phyloP scores from a whole-genome alignment of 805 yeast genomes.

The Yarrowia osloensis region DNA sequence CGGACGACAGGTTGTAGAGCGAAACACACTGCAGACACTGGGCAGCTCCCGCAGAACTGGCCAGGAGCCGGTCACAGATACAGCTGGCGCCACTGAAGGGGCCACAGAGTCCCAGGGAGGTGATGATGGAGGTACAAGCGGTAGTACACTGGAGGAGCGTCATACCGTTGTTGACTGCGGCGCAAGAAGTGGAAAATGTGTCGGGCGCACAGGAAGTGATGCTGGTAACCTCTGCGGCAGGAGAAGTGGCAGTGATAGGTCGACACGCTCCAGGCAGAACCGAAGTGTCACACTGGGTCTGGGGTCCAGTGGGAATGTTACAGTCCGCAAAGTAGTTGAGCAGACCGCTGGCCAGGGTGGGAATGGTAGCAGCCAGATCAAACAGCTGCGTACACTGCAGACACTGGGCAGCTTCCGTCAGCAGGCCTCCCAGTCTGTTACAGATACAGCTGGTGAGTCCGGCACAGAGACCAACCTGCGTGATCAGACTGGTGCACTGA shows the following conservation, averaged over 20 bases:
- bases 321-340: not conserved
- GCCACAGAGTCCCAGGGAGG: not conserved
- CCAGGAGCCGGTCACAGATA: not conserved
- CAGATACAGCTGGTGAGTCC: not conserved
- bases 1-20: not conserved
- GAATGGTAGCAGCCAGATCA: not conserved
- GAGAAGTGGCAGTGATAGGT: not conserved
- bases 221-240: not conserved
- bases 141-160: not conserved
- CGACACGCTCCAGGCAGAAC: conserved; percentile 5
- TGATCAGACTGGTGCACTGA: not conserved
- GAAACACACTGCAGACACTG: conserved; percentile 5
- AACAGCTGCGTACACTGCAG: not conserved
- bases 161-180: not conserved
- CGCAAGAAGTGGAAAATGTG: not conserved
- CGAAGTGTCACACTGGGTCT: not conserved
- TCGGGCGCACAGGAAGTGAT: not conserved
- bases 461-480: not conserved
- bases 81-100: too few species aligned
- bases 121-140: not conserved
- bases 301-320: not conserved
- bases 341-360: not conserved
- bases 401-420: not conserved
- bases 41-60: not conserved
- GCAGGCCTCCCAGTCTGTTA: not conserved